Base-by-base conservation (phyloP, 1,284 basidiomycete genomes). In the Lentinula novae-zelandiae region DNA sequence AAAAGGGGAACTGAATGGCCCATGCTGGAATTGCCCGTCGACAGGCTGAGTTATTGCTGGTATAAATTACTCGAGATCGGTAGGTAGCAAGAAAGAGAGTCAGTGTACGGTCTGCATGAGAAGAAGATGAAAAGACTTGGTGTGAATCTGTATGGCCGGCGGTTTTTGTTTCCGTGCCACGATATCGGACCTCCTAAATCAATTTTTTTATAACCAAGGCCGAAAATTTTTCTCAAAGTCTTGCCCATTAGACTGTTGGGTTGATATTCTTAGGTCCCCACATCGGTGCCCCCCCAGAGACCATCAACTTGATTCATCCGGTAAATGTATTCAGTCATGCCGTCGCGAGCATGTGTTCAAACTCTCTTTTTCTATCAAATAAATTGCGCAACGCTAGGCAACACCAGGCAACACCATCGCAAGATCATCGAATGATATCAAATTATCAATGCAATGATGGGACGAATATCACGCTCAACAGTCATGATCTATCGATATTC, bases 1-100 rank as follows among this genome's bases (percentile, higher is more conserved):
- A 61, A 48, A 39, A 42, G 53, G 13, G 54, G 40, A 46, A 56
- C 54, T 44, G 42, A 46, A 34, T 42, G 54, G 42, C 54, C 54
- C 54, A 56, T 56, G 22, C 17, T 46, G 40, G 40, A n/a, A n/a
- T 31, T 31, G 42, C 54, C 54, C 34, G 54, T 56, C 54, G 46
- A 56, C 39, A 46, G 39, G 39, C 31, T 56, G 15, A 3, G 22
- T 44, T 46, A 20, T 44, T 39, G n/a, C 27, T 34, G 17, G 15
- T 15, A 3, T 27, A 34, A 13, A 20, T 9, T 17, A 10, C 36
- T 38, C 36, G 36, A 38, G 36, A 38, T 38, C 36, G 7, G 44
- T 22, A 46, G n/a, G 44, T 46, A 46, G 20, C 44, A 46, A 46
- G 44, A 46, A 46, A 46, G 17, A 46, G 7, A 20, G 15, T 46